Conservation (phyloP, 2,329 filamentous ascomycete genomes). For the Lasiodiplodia gonubiensis region DNA sequence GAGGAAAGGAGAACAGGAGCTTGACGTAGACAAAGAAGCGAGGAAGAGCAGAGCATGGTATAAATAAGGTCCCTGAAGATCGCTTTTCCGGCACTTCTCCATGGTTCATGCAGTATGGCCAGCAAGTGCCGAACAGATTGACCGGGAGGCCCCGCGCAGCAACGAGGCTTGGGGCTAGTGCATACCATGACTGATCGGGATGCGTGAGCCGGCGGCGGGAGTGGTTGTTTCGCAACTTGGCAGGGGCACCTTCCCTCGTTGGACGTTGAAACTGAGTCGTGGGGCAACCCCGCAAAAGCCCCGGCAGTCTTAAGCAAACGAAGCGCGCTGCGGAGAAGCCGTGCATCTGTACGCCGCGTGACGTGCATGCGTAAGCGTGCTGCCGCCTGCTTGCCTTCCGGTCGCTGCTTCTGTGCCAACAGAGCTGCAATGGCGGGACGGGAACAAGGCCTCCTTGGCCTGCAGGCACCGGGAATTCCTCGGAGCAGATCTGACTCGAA, state of each 20-base stretch:
- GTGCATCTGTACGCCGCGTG: neutral
- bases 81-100: neutral
- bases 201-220: neutral
- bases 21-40: too few relatives aligned
- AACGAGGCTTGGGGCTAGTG: neutral
- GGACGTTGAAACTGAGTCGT: conserved; percentile 23
- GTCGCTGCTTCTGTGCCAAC: neutral
- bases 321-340: conserved; percentile 3
- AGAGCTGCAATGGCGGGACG: neutral
- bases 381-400: neutral
- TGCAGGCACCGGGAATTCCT: neutral
- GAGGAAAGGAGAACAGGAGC: neutral
- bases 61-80: conserved; percentile 16
- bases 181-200: conserved; percentile 12
- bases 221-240: conserved; percentile 20
- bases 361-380: neutral
- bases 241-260: conserved; percentile 15
- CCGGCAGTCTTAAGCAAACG: neutral
- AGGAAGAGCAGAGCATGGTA: conserved; percentile 4
- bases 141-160: conserved; percentile 12
- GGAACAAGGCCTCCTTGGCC: neutral
- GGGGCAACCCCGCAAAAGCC: conserved; percentile 19
- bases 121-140: neutral
- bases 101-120: neutral
- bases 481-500: conserved; percentile 6